Evolutionary conservation across 2,329 filamentous ascomycete species (phyloP).

Genomic region (Pestalotiopsis fici): DNA sequence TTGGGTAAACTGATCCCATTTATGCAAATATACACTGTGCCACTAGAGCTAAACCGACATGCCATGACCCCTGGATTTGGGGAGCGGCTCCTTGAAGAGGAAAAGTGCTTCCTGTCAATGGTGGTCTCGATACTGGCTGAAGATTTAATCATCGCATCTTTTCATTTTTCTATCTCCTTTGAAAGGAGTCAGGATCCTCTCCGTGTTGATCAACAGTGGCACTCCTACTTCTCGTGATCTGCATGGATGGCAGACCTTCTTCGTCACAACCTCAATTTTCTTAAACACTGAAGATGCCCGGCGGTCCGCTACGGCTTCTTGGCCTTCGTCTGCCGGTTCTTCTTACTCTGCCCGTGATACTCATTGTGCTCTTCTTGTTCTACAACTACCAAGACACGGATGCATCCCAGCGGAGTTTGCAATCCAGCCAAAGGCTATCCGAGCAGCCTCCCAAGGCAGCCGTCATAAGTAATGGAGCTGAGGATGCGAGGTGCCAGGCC

Average conservation of each 20-base stretch:
- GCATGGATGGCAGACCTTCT: neutral
- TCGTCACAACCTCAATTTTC: no score
- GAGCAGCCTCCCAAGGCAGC: neutral
- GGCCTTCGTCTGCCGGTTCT: neutral
- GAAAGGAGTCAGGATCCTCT: neutral
- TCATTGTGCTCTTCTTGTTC: neutral
- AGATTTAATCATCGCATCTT: neutral
- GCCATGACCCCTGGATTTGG: neutral
- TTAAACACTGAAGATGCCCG: neutral
- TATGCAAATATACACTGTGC: neutral
- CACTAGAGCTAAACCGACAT: neutral
- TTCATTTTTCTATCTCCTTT: neutral
- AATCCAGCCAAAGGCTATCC: neutral
- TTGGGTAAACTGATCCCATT: neutral
- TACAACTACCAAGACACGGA: neutral
- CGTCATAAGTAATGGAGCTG: neutral
- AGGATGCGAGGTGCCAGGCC: neutral
- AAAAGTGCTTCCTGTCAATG: neutral
- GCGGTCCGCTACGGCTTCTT: neutral
- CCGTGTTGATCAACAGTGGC: neutral
- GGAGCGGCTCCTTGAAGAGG: neutral
- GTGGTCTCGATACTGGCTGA: neutral
- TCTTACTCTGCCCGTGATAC: neutral
- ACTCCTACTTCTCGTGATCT: no score
- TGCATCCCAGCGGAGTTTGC: neutral